Base-by-base conservation (phyloP, 441 rosid genomes). In the Iberis amara region DNA sequence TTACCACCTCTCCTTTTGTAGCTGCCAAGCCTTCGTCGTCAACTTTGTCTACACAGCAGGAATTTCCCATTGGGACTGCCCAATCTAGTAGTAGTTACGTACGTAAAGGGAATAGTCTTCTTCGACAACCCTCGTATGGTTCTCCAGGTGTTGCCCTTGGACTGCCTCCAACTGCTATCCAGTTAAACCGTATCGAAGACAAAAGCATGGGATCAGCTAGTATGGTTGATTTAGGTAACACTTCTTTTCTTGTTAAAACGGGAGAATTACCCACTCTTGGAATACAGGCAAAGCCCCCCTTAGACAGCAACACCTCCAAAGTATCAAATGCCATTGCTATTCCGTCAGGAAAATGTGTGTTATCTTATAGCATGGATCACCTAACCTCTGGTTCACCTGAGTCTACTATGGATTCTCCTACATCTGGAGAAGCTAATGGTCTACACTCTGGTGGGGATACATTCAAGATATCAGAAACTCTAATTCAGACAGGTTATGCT, bases 101-200 rank as follows among this genome's bases (percentile, higher is more conserved):
- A 66, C 92, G 96, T 42, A 92, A 92, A 76, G 96, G 97, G 58
- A 92, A 84, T 71, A 89, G 95, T 68, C 89, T 92, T 73, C 90
- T 89, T 49, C 80, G 97, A 64, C 79, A 84, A 58, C 70, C 92
- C 32, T 49, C 60, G 8, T 47, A 68, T 39, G 74, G 48, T 42
- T 68, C 82, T 55, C 71, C 90, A 36, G 61, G 52, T 48, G 63
- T 66, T 60, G 47, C 76, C 39, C 70, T 51, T 66, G 73, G 73
- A 52, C 61, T 55, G 39, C 52, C 81, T 62, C 64, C 81, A 64
- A 64, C 74, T 61, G 72, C 44, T 70, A 24, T 26, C 56, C 64
- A 70, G 45, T 72, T 68, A 67, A 67, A 75, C 57, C 64, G 55
- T 79, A 48, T 71, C 7, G 38, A 54, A 66, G 55, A 66, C 57